Percentiles rank a stretch among this genome's conserved stretches.
Conservation (phyloP, 2,329 filamentous ascomycete species). For the Harringtonia aguacate region DNA sequence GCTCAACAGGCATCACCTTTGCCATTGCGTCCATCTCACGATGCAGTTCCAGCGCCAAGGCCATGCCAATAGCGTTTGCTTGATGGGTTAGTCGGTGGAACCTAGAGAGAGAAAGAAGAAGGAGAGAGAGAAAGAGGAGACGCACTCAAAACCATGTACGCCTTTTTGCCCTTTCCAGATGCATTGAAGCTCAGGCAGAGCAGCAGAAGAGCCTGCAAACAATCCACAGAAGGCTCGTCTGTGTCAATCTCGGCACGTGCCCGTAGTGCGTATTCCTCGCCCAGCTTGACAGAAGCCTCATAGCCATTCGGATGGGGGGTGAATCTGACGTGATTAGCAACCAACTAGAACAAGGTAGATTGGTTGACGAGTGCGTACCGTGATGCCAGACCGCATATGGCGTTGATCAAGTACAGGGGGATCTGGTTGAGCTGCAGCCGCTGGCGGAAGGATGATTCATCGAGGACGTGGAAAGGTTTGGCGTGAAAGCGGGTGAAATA, state of each 20-base stretch:
- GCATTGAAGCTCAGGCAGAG: constrained; percentile 68
- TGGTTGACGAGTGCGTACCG: constrained; percentile 29
- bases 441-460: constrained; percentile 66
- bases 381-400: constrained; percentile 51
- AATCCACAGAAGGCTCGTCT: constrained; percentile 72
- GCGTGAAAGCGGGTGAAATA: constrained; percentile 74
- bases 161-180: constrained; percentile 69
- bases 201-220: constrained; percentile 63
- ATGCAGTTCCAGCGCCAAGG: constrained; percentile 70
- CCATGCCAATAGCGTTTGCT: constrained; percentile 75
- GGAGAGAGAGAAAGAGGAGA: constrained; percentile 1
- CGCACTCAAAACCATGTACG: constrained; percentile 75
- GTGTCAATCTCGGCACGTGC: constrained; percentile 62
- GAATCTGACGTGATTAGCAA: constrained; percentile 41
- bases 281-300: constrained; percentile 54
- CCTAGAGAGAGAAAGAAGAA: background rate
- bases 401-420: constrained; percentile 39
- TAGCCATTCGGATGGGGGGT: constrained; percentile 57
- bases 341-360: background rate
- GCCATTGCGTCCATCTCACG: constrained; percentile 58
- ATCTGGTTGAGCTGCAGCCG: constrained; percentile 59
- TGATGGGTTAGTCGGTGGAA: constrained; percentile 20
- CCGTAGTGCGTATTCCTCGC: constrained; percentile 62
- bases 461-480: constrained; percentile 72
- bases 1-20: constrained; percentile 54